Evolutionary conservation across 202 grass and related monocot genomes (phyloP).

Genomic region (Bolboschoenoplectus hybrid): DNA sequence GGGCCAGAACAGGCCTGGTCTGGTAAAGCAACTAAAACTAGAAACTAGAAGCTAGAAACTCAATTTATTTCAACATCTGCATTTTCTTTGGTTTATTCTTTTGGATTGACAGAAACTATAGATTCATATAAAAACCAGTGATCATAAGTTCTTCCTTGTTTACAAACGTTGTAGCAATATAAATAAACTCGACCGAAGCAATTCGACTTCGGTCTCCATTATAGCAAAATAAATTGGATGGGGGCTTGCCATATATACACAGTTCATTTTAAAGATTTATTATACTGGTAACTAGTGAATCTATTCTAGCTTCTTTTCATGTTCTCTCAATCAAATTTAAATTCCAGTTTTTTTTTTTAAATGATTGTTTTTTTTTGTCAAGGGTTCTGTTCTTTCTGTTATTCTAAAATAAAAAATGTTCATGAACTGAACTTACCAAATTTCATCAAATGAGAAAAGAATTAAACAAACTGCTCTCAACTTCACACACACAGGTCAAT

Average conservation of each 20-base stretch:
- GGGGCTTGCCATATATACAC: not conserved
- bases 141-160: not conserved
- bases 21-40: not conserved
- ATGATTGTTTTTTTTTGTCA: not conserved
- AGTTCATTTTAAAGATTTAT: not conserved
- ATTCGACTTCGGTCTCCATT: not conserved
- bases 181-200: not conserved
- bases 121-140: not conserved
- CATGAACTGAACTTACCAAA: not conserved
- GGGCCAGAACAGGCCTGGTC: not conserved
- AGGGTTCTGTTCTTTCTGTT: not conserved
- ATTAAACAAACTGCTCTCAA: not conserved
- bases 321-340: not conserved
- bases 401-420: not conserved
- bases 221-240: not conserved
- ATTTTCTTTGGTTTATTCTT: not conserved
- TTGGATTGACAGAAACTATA: not conserved
- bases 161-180: not conserved
- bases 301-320: not conserved
- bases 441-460: not conserved
- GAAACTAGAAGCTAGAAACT: not conserved
- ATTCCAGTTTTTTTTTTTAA: not conserved
- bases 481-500: not conserved
- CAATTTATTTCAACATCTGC: not conserved
- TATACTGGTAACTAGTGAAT: no score